Evolutionary conservation across 1,284 basidiomycete species (phyloP), one percentile per base, ranked within the genome.

Genomic region (Schizopora paradoxa): DNA sequence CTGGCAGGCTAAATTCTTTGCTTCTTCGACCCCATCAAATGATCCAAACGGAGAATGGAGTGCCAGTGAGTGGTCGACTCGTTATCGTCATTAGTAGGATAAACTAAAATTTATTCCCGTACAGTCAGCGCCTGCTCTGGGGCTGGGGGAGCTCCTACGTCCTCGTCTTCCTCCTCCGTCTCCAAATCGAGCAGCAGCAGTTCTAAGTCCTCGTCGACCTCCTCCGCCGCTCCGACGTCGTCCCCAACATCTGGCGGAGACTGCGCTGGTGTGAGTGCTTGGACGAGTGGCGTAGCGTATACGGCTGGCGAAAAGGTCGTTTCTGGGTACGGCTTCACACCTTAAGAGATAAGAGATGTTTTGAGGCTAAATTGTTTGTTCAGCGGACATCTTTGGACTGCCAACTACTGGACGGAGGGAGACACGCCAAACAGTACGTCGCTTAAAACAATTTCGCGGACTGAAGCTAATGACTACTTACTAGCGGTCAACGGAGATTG

Each of bases 1-100:
- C 52, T 84, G 76, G 76, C 66, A 81, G 76, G 76, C 80, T 7
- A 81, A 81, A 56, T 82, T 70, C 66, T 82, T 62, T 54, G 68
- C 82, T 10, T 66, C 69, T 6, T 59, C 65, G 14, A 65, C 67
- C n/a, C 81, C 81, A 3, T 56, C 66, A 16, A 68, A 60, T 46
- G 70, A 71, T 54, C 65, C 73, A 11, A 76, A 69, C 54, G 67
- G 70, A 14, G 79, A 82, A 46, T 83, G 80, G 82, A 76, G 72
- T 53, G 72, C 80, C 33, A 75, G 82, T 82, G 62, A 56, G 76
- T 63, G 19, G 33, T 25, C n/a, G n/a, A n/a, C n/a, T n/a, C n/a
- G 27, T 23, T 36, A 25, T 35, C 42, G 33, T 36, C 21, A 36
- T 39, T 42, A 36, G 19, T 43, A 45, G n/a, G n/a, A n/a, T n/a